Base-by-base conservation (phyloP, 2,329 filamentous ascomycete genomes). In the Parascedosporium putredinis region DNA sequence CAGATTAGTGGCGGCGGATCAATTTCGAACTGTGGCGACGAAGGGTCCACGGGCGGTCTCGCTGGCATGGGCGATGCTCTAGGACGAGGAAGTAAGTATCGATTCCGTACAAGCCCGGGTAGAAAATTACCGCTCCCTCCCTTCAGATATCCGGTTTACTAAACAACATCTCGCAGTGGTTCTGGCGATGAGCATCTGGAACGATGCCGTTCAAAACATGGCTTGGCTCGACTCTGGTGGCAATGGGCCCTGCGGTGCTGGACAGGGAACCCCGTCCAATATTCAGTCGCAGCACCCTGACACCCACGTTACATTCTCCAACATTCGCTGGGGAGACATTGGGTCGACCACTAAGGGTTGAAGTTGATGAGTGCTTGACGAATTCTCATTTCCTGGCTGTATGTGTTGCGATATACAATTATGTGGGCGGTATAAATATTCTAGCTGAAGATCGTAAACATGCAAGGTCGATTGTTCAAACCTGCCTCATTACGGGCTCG, bases 311-410 rank as follows among this genome's bases (percentile, higher is more conserved):
- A 70, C 64, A 1, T 81, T 78, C 56, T 73, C 70, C 53, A 72
- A 79, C 56, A 74, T 82, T 55, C 72, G 70, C 56, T 78, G 75
- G 69, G 78, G 78, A 14, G 75, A 81, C 54, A 74, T 82, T 56
- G 75, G 71, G 3, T 75, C 72, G 40, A 81, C 78, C 57, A 77
- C 68, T 54, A 45, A 45, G 14, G 38, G 16, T 24, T 42, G 20
- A 42, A n/a, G n/a, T n/a, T n/a, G n/a, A n/a, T n/a, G n/a, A n/a
- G n/a, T n/a, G n/a, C n/a, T n/a, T n/a, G n/a, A n/a, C n/a, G n/a
- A n/a, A n/a, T n/a, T n/a, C n/a, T n/a, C n/a, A n/a, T n/a, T n/a
- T n/a, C n/a, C n/a, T n/a, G n/a, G n/a, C n/a, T n/a, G n/a, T n/a
- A n/a, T n/a, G n/a, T n/a, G n/a, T n/a, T n/a, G n/a, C n/a, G n/a